These are phyloP conservation scores for Lathyrus tuberosus DNA, from an alignment of 306 rosid species.

Conservation along the genomic window DNA sequence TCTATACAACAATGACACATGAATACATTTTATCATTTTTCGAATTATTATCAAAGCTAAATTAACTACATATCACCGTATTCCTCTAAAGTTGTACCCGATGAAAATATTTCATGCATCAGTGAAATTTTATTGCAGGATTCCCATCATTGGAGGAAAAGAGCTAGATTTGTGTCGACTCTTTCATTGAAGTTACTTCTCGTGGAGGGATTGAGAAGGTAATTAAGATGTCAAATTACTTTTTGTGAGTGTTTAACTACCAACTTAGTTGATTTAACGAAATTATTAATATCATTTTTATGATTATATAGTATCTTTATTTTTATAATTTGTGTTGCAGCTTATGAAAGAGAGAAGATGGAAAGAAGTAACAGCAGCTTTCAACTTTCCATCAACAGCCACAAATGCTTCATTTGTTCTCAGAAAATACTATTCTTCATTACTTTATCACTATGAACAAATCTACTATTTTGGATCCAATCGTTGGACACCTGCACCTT, in stretches of 20 bases:
- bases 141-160: conserved; percentile 82
- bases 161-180: conserved; percentile 77
- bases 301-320: not conserved
- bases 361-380: conserved; percentile 80
- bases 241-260: no score
- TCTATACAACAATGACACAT: no score
- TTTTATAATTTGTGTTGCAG: conserved; percentile 43
- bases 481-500: conserved; percentile 45
- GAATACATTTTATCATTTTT: no score
- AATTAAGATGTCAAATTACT: no score
- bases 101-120: not conserved
- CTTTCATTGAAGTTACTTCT: conserved; percentile 77
- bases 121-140: conserved; percentile 51
- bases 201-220: conserved; percentile 92
- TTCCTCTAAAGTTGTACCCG: no score
- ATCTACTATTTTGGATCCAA: conserved; percentile 65
- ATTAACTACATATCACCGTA: no score
- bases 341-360: conserved; percentile 70
- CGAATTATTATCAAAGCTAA: no score
- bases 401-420: conserved; percentile 88
- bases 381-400: conserved; percentile 91
- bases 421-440: conserved; percentile 69
- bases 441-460: conserved; percentile 80
- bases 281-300: not conserved
- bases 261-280: no score